These are phyloP conservation scores for Chondrostereum purpureum DNA, from an alignment of 1,284 basidiomycete genomes.

Conservation along the genomic window DNA sequence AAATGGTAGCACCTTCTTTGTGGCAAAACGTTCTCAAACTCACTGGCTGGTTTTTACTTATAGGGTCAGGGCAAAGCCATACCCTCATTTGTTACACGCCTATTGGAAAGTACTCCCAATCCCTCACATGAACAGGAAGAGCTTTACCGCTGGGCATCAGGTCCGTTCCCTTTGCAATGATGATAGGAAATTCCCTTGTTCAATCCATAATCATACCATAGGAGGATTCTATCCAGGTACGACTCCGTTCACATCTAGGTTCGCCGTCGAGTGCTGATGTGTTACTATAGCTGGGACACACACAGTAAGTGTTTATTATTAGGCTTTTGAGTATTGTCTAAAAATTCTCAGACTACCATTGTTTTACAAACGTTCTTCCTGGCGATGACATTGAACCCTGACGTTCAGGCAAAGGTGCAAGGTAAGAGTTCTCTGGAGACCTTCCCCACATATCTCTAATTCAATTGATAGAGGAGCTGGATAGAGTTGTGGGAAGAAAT, in stretches of 20 bases:
- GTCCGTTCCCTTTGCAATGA: slow-evolving; percentile 12
- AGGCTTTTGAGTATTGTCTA: neutral
- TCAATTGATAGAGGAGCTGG: slow-evolving; percentile 9
- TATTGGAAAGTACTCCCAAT: slow-evolving; percentile 10
- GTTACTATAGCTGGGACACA: neutral
- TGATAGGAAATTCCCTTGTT: neutral
- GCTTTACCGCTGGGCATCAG: slow-evolving; percentile 17
- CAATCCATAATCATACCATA: neutral
- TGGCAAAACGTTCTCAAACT: neutral
- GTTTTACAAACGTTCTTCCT: slow-evolving; percentile 14
- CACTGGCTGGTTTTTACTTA: neutral
- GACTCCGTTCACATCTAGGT: too few species aligned
- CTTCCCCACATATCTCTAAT: too few species aligned
- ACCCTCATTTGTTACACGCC: slow-evolving; percentile 14
- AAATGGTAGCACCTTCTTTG: slow-evolving; percentile 12
- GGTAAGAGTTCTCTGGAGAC: slow-evolving; percentile 44
- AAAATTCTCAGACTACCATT: slow-evolving; percentile 11
- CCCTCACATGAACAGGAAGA: slow-evolving; percentile 15
- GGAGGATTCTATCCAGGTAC: neutral
- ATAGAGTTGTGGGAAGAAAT: slow-evolving; percentile 17
- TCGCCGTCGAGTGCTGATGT: too few species aligned
- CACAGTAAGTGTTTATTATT: neutral
- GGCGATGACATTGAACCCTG: slow-evolving; percentile 19
- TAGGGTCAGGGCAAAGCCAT: slow-evolving; percentile 12
- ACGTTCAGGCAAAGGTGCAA: slow-evolving; percentile 34